Base-by-base conservation (phyloP, 1,284 basidiomycete species). In the Ganoderma lucidum region DNA sequence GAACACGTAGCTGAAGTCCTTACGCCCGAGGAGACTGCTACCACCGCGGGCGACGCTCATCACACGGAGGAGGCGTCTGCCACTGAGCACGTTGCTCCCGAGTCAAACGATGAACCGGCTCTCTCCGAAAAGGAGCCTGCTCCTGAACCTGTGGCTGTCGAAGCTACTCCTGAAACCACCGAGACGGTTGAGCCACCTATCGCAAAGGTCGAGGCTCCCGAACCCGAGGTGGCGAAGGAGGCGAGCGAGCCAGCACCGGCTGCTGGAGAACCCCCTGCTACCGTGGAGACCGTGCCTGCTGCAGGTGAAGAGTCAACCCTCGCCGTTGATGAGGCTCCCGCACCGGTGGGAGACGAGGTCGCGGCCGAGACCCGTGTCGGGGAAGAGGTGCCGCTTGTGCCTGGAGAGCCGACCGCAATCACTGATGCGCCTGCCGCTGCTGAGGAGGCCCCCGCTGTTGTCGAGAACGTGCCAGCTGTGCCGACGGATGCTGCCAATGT, bases 301-400 rank as follows among this genome's bases (percentile, higher is more conserved):
- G 62, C 53, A 8, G 65, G 51, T 14, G 71, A 73, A 56, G 74
- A 70, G 39, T 28, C 67, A 17, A 39, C 42, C 19, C 51, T 39
- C 17, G 68, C 42, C 37, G 66, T 65, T 37, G 70, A 71, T 32
- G 71, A 72, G 42, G 58, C 58, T 23, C 61, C 68, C 32, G 62
- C 51, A 14, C 70, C 51, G 2, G 53, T 15, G 62, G 62, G 17
- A 39, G 62, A 23, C 2, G 62, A 45, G 35, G 62, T n/a, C 42
- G 45, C 23, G 44, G 32, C 30, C 42, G 68, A 44, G n/a, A 62
- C 65, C 41, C 28, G 23, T 55, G 61, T 23, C 6, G 35, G 32
- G 42, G 71, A 73, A 23, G 66, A 63, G 68, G 70, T 30, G 74
- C 69, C 48, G 23, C 23, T 56, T 70, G 62, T 58, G 58, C 62